These are phyloP conservation scores for Datisca glomerata DNA, from an alignment of 306 rosid species.

Conservation along the genomic window DNA sequence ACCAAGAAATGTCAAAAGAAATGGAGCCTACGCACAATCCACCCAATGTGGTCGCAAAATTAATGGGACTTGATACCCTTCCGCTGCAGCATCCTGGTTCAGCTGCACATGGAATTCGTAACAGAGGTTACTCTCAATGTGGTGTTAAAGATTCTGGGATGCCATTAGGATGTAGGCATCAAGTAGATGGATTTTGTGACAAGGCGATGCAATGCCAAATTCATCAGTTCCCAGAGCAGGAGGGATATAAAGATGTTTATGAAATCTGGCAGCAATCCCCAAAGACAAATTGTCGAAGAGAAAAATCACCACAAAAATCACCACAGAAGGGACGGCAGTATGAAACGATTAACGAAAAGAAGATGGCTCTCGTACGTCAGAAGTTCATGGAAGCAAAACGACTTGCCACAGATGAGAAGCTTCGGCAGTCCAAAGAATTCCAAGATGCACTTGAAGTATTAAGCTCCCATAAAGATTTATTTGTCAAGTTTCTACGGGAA, in stretches of 20 bases:
- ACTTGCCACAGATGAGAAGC: slow-evolving; percentile 50
- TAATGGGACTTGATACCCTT: slow-evolving; percentile 87
- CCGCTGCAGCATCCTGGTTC: slow-evolving; percentile 50
- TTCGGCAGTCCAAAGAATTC: slow-evolving; percentile 59
- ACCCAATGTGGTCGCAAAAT: slow-evolving; percentile 80
- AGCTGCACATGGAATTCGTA: slow-evolving; percentile 37
- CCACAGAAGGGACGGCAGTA: slow-evolving; percentile 48
- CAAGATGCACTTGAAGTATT: slow-evolving; percentile 74
- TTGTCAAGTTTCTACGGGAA: slow-evolving; percentile 54
- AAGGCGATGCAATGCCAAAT: slow-evolving; percentile 35
- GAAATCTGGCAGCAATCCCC: slow-evolving; percentile 70
- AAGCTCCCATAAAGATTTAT: slow-evolving; percentile 66
- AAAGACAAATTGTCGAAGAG: slow-evolving; percentile 34
- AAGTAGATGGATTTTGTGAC: slow-evolving; percentile 32
- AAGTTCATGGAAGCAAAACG: slow-evolving; percentile 64
- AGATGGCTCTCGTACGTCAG: slow-evolving; percentile 64
- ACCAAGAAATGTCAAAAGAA: slow-evolving; percentile 76
- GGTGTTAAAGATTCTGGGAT: slow-evolving; percentile 25
- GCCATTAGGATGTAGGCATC: slow-evolving; percentile 39
- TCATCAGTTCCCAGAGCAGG: slow-evolving; percentile 32
- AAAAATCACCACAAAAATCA: slow-evolving; percentile 41
- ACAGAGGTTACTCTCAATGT: slow-evolving; percentile 34
- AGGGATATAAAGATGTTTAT: slow-evolving; percentile 38
- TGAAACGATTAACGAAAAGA: slow-evolving; percentile 33
- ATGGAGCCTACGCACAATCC: slow-evolving; percentile 38